A percentile compares a stretch with the other conserved stretches of the same genome.
phyloP scores from a whole-genome alignment of 1,284 basidiomycete genomes.

The Omphalotus olearius region DNA sequence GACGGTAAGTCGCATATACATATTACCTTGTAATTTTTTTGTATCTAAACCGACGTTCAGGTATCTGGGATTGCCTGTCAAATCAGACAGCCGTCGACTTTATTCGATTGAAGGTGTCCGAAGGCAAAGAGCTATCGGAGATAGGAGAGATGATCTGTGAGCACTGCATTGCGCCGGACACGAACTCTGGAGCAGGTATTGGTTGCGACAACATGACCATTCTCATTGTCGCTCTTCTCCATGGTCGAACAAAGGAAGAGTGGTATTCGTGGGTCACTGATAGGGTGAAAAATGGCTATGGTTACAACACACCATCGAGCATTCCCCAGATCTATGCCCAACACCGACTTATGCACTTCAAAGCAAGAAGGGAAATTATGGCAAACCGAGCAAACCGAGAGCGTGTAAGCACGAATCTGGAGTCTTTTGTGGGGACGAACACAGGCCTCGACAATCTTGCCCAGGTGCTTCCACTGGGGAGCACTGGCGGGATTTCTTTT shows the following conservation, averaged over 20 bases:
- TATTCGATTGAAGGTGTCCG: conserved; percentile 78
- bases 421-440: too few relatives aligned
- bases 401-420: too few relatives aligned
- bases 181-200: conserved; percentile 86
- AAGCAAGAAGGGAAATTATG: conserved; percentile 48
- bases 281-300: conserved; percentile 67
- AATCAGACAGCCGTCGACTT: conserved; percentile 95
- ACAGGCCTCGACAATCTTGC: conserved; percentile 36
- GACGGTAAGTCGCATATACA: conserved; percentile 62
- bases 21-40: conserved; percentile 5
- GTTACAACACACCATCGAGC: conserved; percentile 62
- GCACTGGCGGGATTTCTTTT: conserved; percentile 55
- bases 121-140: conserved; percentile 76
- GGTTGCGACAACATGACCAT: conserved; percentile 99
- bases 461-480: conserved; percentile 35
- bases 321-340: conserved; percentile 68
- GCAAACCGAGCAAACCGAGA: conserved; percentile 41
- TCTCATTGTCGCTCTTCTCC: conserved; percentile 84
- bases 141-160: conserved; percentile 92
- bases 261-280: conserved; percentile 93
- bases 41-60: conserved; percentile 36
- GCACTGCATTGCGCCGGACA: conserved; percentile 92
- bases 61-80: conserved; percentile 97
- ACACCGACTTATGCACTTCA: conserved; percentile 55
- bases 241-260: conserved; percentile 84